phyloP scores from a whole-genome alignment of 2,329 filamentous ascomycete genomes.

The Pseudopithomyces maydicus region DNA sequence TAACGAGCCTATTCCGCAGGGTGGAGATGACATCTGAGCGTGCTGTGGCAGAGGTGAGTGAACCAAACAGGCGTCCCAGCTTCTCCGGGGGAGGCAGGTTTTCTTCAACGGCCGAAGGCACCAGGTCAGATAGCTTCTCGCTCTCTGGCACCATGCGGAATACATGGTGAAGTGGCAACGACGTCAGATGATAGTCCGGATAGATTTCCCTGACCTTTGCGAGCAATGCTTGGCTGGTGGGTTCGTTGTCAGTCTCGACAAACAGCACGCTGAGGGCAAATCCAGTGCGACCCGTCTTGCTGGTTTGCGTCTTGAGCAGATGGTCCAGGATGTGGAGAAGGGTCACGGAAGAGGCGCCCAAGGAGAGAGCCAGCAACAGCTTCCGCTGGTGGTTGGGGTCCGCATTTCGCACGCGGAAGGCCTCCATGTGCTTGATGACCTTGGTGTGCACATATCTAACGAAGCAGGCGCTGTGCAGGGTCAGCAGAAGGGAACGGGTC shows the following conservation, averaged over 20 bases:
- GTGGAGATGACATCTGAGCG: constrained; percentile 74
- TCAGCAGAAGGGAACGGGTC: constrained; percentile 8
- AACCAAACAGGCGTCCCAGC: constrained; percentile 61
- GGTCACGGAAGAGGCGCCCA: constrained; percentile 79
- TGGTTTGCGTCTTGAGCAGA: constrained; percentile 69
- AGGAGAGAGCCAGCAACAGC: constrained; percentile 80
- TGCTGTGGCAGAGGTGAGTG: constrained; percentile 74
- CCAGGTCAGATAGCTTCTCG: constrained; percentile 24
- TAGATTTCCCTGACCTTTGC: constrained; percentile 61
- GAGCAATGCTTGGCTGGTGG: constrained; percentile 15
- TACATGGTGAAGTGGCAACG: constrained; percentile 67
- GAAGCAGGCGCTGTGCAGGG: constrained; percentile 71
- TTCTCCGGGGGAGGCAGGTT: constrained; percentile 22
- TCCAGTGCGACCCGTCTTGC: constrained; percentile 66
- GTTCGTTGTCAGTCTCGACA: constrained; percentile 49
- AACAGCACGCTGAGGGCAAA: constrained; percentile 68
- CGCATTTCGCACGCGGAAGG: constrained; percentile 60
- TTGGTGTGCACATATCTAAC: constrained; percentile 78
- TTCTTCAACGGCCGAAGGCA: constrained; percentile 11
- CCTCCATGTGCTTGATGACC: constrained; percentile 76
- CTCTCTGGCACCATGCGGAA: constrained; percentile 30
- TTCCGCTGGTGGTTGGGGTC: constrained; percentile 52
- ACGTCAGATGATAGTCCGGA: constrained; percentile 68
- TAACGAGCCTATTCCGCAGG: constrained; percentile 73
- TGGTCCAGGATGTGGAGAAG: constrained; percentile 76